These are phyloP conservation scores for Pichia sp. DNA, from an alignment of 1,139 yeast genomes.

Conservation along the genomic window DNA sequence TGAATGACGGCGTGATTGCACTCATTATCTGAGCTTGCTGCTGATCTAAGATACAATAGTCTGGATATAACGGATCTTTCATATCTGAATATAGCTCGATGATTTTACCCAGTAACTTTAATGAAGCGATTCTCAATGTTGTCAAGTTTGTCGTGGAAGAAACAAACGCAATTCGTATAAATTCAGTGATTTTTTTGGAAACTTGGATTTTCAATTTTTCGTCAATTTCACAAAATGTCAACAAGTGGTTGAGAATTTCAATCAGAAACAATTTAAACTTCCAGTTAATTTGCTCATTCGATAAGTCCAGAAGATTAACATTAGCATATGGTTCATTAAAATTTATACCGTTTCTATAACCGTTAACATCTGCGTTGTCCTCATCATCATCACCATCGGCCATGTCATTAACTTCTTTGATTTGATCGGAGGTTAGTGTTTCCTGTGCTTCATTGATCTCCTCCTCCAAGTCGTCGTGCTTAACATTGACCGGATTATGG, in stretches of 20 bases:
- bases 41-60: slow-evolving; percentile 71
- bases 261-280: slow-evolving; percentile 57
- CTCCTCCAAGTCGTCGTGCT: background rate
- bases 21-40: slow-evolving; percentile 93
- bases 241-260: slow-evolving; percentile 45
- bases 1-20: slow-evolving; percentile 86
- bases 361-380: slow-evolving; percentile 1
- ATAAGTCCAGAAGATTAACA: slow-evolving; percentile 26
- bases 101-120: slow-evolving; percentile 56
- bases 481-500: too few species aligned
- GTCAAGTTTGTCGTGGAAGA: slow-evolving; percentile 71
- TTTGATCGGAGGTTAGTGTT: slow-evolving; percentile 14
- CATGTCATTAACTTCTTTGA: slow-evolving; percentile 19
- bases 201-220: slow-evolving; percentile 34
- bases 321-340: slow-evolving; percentile 2
- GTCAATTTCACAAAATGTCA: slow-evolving; percentile 35
- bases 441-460: slow-evolving; percentile 20
- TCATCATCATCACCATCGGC: slow-evolving; percentile 17
- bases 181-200: slow-evolving; percentile 51
- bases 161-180: slow-evolving; percentile 74
- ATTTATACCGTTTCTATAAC: background rate
- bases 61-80: slow-evolving; percentile 68
- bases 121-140: slow-evolving; percentile 56
- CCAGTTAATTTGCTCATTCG: slow-evolving; percentile 63
- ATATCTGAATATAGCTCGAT: slow-evolving; percentile 39